phyloP scores from a whole-genome alignment of 768 basidiomycete genomes.

The Amanita phalloides region DNA sequence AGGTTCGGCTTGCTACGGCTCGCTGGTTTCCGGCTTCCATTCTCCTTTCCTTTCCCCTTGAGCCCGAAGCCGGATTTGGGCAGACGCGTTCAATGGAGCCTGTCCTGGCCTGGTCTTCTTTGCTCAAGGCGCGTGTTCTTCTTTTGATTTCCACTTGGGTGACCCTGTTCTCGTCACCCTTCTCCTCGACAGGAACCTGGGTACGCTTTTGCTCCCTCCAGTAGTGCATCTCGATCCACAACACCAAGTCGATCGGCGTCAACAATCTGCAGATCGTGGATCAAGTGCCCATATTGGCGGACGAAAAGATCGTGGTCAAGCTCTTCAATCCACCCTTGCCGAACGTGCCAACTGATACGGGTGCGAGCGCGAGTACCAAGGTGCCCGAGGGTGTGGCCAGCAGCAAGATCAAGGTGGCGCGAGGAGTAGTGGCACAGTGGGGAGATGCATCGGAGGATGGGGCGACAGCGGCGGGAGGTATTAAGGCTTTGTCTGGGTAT shows the following conservation, averaged over 20 bases:
- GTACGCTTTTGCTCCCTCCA: slow-evolving; percentile 12
- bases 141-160: too few species aligned
- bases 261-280: slow-evolving; percentile 21
- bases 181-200: too few species aligned
- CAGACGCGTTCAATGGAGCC: too few species aligned
- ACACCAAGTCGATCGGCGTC: slow-evolving; percentile 19
- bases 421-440: slow-evolving; percentile 20
- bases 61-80: too few species aligned
- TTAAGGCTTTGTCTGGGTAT: too few species aligned
- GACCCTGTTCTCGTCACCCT: too few species aligned
- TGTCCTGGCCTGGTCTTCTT: too few species aligned
- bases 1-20: too few species aligned
- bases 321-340: slow-evolving; percentile 17
- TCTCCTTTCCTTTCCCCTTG: too few species aligned
- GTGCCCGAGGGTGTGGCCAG: not conserved
- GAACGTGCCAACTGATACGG: not conserved
- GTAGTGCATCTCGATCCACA: slow-evolving; percentile 25
- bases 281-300: slow-evolving; percentile 24
- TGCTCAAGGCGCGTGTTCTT: too few species aligned
- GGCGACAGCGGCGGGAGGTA: slow-evolving; percentile 11
- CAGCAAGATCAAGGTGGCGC: slow-evolving; percentile 12
- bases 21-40: too few species aligned
- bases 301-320: slow-evolving; percentile 20
- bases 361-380: slow-evolving; percentile 1
- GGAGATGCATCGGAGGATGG: slow-evolving; percentile 9